These are phyloP conservation scores for Suillus paluster DNA, from an alignment of 768 basidiomycete genomes.

Conservation along the genomic window DNA sequence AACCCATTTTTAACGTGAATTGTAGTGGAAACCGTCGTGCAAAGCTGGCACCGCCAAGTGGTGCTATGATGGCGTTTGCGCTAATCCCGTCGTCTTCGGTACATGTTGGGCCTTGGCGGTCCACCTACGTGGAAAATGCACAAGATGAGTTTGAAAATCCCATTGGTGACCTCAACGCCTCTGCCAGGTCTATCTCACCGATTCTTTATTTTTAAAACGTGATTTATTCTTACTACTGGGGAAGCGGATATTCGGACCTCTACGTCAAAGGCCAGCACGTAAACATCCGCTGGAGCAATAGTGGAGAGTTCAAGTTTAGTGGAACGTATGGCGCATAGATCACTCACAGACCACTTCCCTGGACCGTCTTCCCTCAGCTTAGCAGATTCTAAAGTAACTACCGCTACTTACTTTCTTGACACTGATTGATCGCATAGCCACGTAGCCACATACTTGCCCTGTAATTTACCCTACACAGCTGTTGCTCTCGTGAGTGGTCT, in stretches of 20 bases:
- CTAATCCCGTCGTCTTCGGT: slow-evolving; percentile 52
- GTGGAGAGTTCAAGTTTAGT: slow-evolving; percentile 62
- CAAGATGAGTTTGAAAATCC: slow-evolving; percentile 45
- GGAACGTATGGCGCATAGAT: slow-evolving; percentile 46
- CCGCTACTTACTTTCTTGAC: not conserved
- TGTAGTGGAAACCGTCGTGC: slow-evolving; percentile 57
- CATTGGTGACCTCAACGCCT: slow-evolving; percentile 39
- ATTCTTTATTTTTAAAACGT: not conserved
- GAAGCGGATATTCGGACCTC: slow-evolving; percentile 43
- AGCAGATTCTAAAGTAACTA: not conserved
- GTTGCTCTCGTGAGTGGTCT: not conserved
- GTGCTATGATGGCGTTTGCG: slow-evolving; percentile 56
- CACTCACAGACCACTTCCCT: too few species aligned
- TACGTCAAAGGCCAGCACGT: slow-evolving; percentile 45
- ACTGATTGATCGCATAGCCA: not conserved
- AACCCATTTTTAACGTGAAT: slow-evolving; percentile 3
- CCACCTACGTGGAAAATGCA: slow-evolving; percentile 56
- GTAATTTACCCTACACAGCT: not conserved
- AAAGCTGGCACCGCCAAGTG: slow-evolving; percentile 51
- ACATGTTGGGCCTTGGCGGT: slow-evolving; percentile 45
- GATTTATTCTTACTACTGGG: slow-evolving; percentile 1
- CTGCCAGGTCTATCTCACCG: slow-evolving; percentile 38
- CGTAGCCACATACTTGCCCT: not conserved
- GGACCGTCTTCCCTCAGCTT: not conserved
- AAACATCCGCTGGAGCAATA: slow-evolving; percentile 49